phyloP scores from a whole-genome alignment of 2,329 filamentous ascomycete genomes.

The Lecanoromycetidae sp. region DNA sequence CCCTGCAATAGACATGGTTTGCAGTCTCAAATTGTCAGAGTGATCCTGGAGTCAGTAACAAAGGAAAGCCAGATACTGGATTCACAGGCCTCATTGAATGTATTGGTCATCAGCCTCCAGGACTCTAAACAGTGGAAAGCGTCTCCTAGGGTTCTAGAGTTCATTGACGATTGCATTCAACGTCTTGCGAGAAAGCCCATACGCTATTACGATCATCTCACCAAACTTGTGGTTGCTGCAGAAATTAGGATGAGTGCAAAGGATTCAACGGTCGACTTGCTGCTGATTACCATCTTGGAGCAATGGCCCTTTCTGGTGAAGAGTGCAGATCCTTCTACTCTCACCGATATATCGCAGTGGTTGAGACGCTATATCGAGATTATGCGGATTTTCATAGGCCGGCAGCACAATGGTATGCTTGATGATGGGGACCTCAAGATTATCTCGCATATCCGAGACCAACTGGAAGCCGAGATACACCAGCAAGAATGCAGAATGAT shows the following conservation, averaged over 20 bases:
- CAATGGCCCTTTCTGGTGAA: constrained; percentile 61
- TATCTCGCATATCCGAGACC: constrained; percentile 35
- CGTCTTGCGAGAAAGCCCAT: constrained; percentile 65
- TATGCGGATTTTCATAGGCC: not conserved
- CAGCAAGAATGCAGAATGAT: constrained; percentile 20
- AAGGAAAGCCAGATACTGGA: constrained; percentile 53
- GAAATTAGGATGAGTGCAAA: constrained; percentile 19
- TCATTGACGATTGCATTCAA: constrained; percentile 71
- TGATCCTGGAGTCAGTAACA: constrained; percentile 49
- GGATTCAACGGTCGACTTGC: constrained; percentile 42
- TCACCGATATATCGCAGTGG: constrained; percentile 44
- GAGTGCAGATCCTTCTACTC: constrained; percentile 33
- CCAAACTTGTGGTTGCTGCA: constrained; percentile 20
- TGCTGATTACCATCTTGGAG: constrained; percentile 60
- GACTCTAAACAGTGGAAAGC: not conserved
- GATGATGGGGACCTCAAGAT: constrained; percentile 39
- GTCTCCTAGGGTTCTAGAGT: constrained; percentile 43
- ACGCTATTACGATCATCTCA: constrained; percentile 48
- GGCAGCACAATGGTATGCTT: constrained; percentile 36
- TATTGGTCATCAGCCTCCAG: constrained; percentile 28
- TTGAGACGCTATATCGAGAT: constrained; percentile 44
- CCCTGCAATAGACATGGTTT: not conserved
- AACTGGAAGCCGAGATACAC: constrained; percentile 29
- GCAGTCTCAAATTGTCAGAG: constrained; percentile 32
- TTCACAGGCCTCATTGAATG: constrained; percentile 25